Percentiles rank a stretch among this genome's conserved stretches.
Evolutionary conservation across 2,329 filamentous ascomycete species (phyloP).

Genomic region (Aspergillus sp.): DNA sequence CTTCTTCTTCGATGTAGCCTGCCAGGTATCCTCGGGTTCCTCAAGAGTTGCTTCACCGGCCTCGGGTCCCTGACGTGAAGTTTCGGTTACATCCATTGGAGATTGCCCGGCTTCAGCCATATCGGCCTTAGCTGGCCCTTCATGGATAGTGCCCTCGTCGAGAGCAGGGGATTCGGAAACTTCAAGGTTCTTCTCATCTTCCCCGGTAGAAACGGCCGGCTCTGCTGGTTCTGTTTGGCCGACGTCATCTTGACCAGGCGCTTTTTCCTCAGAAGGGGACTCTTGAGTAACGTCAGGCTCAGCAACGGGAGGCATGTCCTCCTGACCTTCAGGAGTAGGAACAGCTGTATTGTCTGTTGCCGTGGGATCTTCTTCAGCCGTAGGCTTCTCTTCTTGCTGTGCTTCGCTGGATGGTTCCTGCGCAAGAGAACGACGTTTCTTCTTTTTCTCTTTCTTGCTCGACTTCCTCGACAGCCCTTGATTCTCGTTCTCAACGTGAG

Average conservation of each 20-base stretch:
- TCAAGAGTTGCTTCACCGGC: background rate
- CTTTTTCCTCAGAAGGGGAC: background rate
- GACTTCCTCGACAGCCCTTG: constrained; percentile 8
- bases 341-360: background rate
- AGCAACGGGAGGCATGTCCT: background rate
- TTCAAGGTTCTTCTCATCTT: background rate
- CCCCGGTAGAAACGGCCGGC: background rate
- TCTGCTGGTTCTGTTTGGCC: background rate
- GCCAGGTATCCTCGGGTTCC: constrained; percentile 5
- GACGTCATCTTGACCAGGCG: background rate
- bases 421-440: constrained; percentile 7
- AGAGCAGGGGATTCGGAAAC: background rate
- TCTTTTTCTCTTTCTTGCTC: constrained; percentile 21
- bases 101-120: background rate
- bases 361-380: background rate
- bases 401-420: constrained; percentile 3
- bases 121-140: background rate
- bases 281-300: background rate
- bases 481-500: constrained; percentile 5
- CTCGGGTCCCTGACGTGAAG: background rate
- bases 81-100: background rate
- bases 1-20: constrained; percentile 13
- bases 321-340: background rate
- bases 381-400: constrained; percentile 3
- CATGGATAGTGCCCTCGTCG: background rate